phyloP scores from a whole-genome alignment of 108 stramenopile species.

The Pinguiococcus pyrenoidosus region DNA sequence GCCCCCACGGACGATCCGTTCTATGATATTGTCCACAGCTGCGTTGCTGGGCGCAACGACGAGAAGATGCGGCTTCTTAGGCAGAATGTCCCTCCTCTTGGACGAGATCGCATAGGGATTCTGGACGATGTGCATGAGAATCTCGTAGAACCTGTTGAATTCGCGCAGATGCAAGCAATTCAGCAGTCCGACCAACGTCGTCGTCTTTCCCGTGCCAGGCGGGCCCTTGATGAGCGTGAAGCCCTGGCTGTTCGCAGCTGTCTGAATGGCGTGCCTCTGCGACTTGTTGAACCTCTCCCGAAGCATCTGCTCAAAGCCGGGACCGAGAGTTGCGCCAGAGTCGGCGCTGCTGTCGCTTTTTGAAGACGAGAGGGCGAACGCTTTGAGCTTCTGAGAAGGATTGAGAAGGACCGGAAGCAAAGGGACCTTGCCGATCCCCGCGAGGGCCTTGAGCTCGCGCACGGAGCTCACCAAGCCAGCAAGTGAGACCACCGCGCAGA shows the following conservation, averaged over 20 bases:
- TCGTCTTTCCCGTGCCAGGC: conserved; percentile 75
- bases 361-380: neutral
- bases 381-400: neutral
- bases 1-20: conserved; percentile 74
- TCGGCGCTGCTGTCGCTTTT: conserved; percentile 1
- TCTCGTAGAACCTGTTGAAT: conserved; percentile 33
- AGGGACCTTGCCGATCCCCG: neutral
- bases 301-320: conserved; percentile 11
- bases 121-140: conserved; percentile 2
- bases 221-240: conserved; percentile 43
- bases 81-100: conserved; percentile 1
- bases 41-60: conserved; percentile 93
- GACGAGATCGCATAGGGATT: neutral
- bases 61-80: conserved; percentile 37
- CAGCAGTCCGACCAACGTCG: conserved; percentile 72
- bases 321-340: conserved; percentile 4
- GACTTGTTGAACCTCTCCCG: conserved; percentile 24
- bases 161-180: conserved; percentile 67
- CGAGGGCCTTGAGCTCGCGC: neutral
- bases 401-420: neutral
- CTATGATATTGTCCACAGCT: conserved; percentile 90
- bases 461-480: neutral
- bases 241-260: conserved; percentile 15
- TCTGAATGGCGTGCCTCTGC: conserved; percentile 22
- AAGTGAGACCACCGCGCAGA: no score